Evolutionary conservation across 345 rosid species (phyloP).

Genomic region (Citrus trifoliata): DNA sequence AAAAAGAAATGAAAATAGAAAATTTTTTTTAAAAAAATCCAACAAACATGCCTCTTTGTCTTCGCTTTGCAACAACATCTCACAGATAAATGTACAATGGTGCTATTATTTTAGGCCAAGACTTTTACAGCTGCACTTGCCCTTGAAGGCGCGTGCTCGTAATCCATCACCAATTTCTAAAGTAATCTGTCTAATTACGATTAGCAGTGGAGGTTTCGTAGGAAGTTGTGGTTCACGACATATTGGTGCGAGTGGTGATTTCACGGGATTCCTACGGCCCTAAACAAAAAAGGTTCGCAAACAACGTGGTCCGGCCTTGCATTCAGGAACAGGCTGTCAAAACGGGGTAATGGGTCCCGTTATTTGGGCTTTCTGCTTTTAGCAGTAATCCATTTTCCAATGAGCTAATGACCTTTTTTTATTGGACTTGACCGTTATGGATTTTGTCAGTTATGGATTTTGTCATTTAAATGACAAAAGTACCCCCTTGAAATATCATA

Average conservation of each 20-base stretch:
- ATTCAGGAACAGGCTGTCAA: constrained; percentile 18
- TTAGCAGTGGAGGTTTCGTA: too few relatives aligned
- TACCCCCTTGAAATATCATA: background rate
- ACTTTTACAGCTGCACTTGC: background rate
- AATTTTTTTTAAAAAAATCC: too few relatives aligned
- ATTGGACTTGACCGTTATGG: background rate
- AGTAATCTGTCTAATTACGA: too few relatives aligned
- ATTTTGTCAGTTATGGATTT: background rate
- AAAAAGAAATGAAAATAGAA: too few relatives aligned
- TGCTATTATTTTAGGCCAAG: too few relatives aligned
- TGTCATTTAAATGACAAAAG: background rate
- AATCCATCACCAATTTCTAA: too few relatives aligned
- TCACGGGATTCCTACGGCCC: too few relatives aligned
- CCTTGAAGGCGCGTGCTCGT: background rate
- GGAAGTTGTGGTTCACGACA: background rate
- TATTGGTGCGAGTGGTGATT: background rate
- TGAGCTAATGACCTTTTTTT: background rate
- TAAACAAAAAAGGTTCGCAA: too few relatives aligned
- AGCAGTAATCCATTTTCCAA: constrained; percentile 14
- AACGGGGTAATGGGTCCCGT: background rate
- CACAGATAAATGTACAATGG: too few relatives aligned
- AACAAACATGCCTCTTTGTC: constrained; percentile 25
- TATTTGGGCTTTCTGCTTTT: background rate
- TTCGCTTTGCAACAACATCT: background rate
- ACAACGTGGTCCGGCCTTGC: background rate